Base-by-base conservation (phyloP, 306 rosid species). In the Ormosia semicastrata region DNA sequence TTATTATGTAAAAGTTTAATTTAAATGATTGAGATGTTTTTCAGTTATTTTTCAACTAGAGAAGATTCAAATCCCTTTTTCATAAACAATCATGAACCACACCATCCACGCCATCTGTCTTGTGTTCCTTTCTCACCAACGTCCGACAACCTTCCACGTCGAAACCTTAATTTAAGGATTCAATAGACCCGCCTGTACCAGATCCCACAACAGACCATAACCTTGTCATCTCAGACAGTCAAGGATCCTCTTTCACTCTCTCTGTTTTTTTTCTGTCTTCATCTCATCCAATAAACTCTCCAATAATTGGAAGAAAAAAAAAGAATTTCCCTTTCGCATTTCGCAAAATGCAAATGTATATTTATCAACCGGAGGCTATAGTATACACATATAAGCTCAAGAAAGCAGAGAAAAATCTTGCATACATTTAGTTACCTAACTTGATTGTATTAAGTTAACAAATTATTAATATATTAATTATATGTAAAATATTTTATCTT, bases 111-210 rank as follows among this genome's bases (percentile, higher is more conserved):
- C 6, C 56, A 30, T 3, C 58, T 68, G 41, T 68, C 11, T 4
- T 11, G 30, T 18, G 40, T 7, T 24, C 6, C 0, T 53, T 67
- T 49, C 14, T n/a, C 13, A 40, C 29, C 67, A 57, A 73, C 54
- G 67, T 53, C 53, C 15, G 53, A 47, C 82, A 76, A 59, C 29
- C 44, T 49, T 73, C 82, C 86, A 76, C 82, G 82, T 82, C 11
- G 2, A 9, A 62, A 37, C 66, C 66, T 29, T 76, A 37, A 44
- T 46, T 62, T 34, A 59, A 47, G 47, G 58, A 70, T 10, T 15
- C 17, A 24, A 75, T 15, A 56, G 30, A 69, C 3, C 41, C 12
- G 60, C 29, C 40, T 12, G 69, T 52, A 83, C 79, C 66, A 81
- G 79, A 81, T 50, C 66, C 65, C 66, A 29, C 44, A 6, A 58